Evolutionary conservation across 352 stramenopile species (phyloP).

Genomic region (Pythium guiyangense): DNA sequence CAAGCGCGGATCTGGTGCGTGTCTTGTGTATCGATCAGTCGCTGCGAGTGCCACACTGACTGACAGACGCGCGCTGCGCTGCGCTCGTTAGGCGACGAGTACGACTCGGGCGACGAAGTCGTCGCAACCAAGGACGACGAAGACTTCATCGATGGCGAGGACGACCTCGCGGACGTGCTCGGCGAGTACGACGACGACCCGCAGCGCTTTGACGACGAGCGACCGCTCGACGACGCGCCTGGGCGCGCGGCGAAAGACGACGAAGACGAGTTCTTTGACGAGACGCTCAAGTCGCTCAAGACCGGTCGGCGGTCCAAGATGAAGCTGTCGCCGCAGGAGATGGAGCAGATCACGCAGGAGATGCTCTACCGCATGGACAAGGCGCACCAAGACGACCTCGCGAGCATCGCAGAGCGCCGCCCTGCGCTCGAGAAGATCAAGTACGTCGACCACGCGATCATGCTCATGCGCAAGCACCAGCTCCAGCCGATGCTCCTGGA

Average conservation of each 20-base stretch:
- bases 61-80: background rate
- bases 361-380: constrained; percentile 89
- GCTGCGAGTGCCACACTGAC: background rate
- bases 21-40: background rate
- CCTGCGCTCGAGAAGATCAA: constrained; percentile 86
- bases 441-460: constrained; percentile 66
- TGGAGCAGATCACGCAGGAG: constrained; percentile 84
- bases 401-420: constrained; percentile 46
- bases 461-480: constrained; percentile 75
- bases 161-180: constrained; percentile 80
- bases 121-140: constrained; percentile 76
- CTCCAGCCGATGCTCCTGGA: constrained; percentile 86
- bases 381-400: constrained; percentile 70
- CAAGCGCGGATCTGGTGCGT: constrained; percentile 16
- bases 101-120: constrained; percentile 81
- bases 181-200: constrained; percentile 75
- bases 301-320: constrained; percentile 75
- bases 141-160: constrained; percentile 86
- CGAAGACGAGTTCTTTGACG: constrained; percentile 72
- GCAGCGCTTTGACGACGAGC: constrained; percentile 80
- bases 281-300: constrained; percentile 83
- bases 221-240: constrained; percentile 45
- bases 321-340: constrained; percentile 78
- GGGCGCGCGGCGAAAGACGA: constrained; percentile 23
- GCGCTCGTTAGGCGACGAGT: constrained; percentile 49